These are phyloP conservation scores for Venustampulla echinocandica DNA, from an alignment of 495 filamentous ascomycete genomes.

Conservation along the genomic window DNA sequence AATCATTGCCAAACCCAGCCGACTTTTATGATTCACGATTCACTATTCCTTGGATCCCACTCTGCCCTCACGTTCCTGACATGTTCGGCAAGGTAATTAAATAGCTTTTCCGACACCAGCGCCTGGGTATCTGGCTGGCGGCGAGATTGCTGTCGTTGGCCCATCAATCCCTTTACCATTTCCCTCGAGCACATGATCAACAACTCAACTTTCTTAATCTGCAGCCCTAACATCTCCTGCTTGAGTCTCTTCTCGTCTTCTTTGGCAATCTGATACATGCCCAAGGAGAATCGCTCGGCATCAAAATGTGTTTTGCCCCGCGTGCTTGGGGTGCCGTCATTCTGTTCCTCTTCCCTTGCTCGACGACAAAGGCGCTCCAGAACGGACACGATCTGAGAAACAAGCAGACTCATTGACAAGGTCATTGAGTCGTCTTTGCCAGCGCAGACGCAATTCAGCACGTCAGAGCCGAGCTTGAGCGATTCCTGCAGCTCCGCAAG, in stretches of 20 bases:
- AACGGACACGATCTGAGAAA: neutral
- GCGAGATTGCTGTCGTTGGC: too few relatives aligned
- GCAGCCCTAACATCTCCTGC: conserved; percentile 1
- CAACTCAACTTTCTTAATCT: conserved; percentile 1
- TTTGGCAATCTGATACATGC: conserved; percentile 3
- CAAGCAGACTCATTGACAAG: neutral
- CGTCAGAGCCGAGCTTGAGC: neutral
- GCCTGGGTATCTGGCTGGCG: neutral
- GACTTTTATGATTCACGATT: too few relatives aligned
- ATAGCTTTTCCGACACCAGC: neutral
- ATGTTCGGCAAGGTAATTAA: neutral
- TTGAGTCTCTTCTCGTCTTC: conserved; percentile 2
- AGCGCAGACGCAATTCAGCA: neutral
- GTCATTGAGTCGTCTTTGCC: neutral
- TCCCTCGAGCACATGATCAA: neutral
- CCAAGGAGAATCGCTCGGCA: neutral
- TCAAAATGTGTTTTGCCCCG: neutral
- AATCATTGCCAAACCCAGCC: too few relatives aligned
- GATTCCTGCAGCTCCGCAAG: neutral
- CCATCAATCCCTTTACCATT: neutral
- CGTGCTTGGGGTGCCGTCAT: neutral
- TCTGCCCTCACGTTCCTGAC: neutral
- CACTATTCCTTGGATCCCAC: neutral
- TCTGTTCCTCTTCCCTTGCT: neutral
- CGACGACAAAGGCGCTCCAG: neutral